Base-by-base conservation (phyloP, 345 rosid genomes). In the Moricandia arvensis region DNA sequence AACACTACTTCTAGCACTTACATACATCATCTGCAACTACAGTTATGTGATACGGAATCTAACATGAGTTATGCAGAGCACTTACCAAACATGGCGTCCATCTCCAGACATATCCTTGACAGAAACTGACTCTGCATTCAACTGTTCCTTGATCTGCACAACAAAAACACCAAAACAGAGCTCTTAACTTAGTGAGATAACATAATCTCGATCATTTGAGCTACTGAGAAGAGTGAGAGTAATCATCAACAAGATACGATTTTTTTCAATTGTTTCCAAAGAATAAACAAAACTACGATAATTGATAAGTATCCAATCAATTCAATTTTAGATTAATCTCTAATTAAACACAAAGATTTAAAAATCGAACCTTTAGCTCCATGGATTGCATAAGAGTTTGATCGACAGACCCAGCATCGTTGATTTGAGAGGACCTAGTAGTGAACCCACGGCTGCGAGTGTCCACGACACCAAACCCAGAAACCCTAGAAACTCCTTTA, bases 81-180 rank as follows among this genome's bases (percentile, higher is more conserved):
- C 74, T 76, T 77, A 94, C 98, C 89, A 83, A 72, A 94, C 97
- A 83, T 94, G 98, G 2, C 96, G 87, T 58, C 98, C 97, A 75
- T 94, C 98, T n/a, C 98, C 96, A 73, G 91, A 87, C 69, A 93
- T 91, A 83, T 94, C 98, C 75, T 81, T 86, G 8, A 94, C 98
- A 11, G 74, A 47, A 55, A 91, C 98, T 4, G 86, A 90, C 60
- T 94, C 97, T 34, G 98, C 95, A 80, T 84, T 72, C 55, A 94
- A 72, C 26, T 89, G 83, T 47, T 94, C 93, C 84, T 85, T 89
- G 74, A 94, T 94, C 98, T 91, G 85, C 60, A 11, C 5, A 66
- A 59, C 68, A 55, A 12, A 37, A 59, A 67, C 5, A 47, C 53
- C n/a, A 6, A 62, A 35, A 8, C n/a, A n/a, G 38, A 45, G 30